These are phyloP conservation scores for Argentina anserina DNA, from an alignment of 306 rosid species.

Conservation along the genomic window DNA sequence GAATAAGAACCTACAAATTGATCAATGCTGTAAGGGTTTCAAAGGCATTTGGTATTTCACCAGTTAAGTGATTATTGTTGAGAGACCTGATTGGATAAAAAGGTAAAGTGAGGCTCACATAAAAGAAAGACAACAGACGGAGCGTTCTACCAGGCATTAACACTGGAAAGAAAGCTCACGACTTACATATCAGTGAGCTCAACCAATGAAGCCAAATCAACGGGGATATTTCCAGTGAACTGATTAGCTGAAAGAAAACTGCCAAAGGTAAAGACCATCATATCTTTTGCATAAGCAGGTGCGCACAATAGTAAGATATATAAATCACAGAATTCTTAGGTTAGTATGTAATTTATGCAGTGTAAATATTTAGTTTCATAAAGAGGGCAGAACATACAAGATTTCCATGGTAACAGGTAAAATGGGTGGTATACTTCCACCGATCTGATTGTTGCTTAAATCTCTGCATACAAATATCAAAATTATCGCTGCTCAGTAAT, in stretches of 20 bases:
- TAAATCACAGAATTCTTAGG: not conserved
- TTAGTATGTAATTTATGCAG: conserved; percentile 18
- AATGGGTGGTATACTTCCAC: conserved; percentile 78
- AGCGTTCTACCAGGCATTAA: conserved; percentile 6
- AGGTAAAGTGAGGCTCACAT: conserved; percentile 21
- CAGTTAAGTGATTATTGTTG: conserved; percentile 61
- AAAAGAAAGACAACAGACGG: conserved; percentile 4
- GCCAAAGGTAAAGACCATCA: conserved; percentile 42
- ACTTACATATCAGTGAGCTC: conserved; percentile 65
- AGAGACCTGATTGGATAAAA: conserved; percentile 70
- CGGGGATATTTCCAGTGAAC: conserved; percentile 75
- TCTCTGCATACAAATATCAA: conserved; percentile 48
- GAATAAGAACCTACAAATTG: conserved; percentile 69
- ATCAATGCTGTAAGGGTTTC: conserved; percentile 45
- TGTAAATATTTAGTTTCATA: not conserved
- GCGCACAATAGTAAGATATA: conserved; percentile 16
- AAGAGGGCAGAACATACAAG: conserved; percentile 50
- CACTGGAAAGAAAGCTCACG: not conserved
- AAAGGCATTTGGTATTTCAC: conserved; percentile 79
- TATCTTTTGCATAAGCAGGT: conserved; percentile 28
- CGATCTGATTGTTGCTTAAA: conserved; percentile 85
- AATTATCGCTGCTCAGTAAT: not conserved
- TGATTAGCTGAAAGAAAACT: conserved; percentile 92
- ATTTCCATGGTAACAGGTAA: conserved; percentile 70
- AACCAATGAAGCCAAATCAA: conserved; percentile 55